Evolutionary conservation across 2,329 filamentous ascomycete species (phyloP).

Genomic region (Microdochium nivale): DNA sequence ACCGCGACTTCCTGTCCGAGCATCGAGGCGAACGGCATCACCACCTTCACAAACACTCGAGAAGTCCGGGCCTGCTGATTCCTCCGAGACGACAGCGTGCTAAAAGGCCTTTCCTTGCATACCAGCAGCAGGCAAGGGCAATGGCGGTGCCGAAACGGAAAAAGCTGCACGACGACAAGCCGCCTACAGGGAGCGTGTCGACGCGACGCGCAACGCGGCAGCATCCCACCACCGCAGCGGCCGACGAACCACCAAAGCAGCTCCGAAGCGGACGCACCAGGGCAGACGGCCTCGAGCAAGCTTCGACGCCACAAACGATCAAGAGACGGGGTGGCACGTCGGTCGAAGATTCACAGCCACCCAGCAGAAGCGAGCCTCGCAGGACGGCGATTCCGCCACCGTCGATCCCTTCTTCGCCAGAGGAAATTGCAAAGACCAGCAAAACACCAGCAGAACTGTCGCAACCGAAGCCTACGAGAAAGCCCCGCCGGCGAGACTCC

Average conservation of each 20-base stretch:
- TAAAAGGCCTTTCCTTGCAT: not conserved
- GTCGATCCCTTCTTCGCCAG: not conserved
- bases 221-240: conserved; percentile 7
- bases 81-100: not conserved
- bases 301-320: not conserved
- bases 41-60: not conserved
- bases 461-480: not conserved
- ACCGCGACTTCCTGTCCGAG: not conserved
- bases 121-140: not conserved
- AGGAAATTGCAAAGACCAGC: not conserved
- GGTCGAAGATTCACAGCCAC: not conserved
- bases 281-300: conserved; percentile 6
- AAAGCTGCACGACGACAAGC: conserved; percentile 12
- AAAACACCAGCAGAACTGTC: not conserved
- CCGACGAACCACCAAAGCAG: conserved; percentile 10
- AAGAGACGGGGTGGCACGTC: not conserved
- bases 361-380: conserved; percentile 1
- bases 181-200: not conserved
- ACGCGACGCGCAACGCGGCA: conserved; percentile 19
- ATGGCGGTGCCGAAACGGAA: conserved; percentile 24
- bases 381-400: conserved; percentile 3
- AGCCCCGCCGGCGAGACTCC: not conserved
- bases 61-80: not conserved
- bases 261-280: conserved; percentile 18
- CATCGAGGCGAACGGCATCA: not conserved